A percentile compares a stretch with the other conserved stretches of the same genome.
Conservation (phyloP, 2,329 filamentous ascomycete species). For the Ophiostoma novo-ulmi region DNA sequence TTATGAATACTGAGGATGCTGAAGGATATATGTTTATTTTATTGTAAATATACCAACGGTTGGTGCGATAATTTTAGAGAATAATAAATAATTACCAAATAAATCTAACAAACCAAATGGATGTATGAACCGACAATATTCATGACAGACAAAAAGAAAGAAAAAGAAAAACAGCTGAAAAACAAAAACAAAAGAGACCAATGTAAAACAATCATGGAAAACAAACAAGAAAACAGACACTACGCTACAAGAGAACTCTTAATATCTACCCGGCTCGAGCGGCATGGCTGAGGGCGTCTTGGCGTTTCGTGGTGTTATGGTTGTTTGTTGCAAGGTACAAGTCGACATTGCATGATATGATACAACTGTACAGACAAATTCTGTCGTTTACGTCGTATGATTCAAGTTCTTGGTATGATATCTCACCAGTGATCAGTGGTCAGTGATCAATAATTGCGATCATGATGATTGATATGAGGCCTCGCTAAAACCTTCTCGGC, state of each 20-base stretch:
- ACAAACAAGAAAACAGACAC: not conserved
- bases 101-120: too few species aligned
- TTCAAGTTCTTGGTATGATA: not conserved
- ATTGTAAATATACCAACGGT: too few species aligned
- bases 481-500: not conserved
- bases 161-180: too few species aligned
- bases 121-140: too few species aligned
- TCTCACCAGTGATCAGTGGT: too few species aligned
- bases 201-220: not conserved
- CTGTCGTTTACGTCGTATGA: not conserved
- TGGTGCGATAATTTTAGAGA: too few species aligned
- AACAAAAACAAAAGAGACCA: not conserved
- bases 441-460: not conserved
- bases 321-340: slow-evolving; percentile 6
- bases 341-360: not conserved
- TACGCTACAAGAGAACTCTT: not conserved
- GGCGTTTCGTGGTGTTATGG: slow-evolving; percentile 2
- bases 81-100: too few species aligned
- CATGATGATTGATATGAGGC: not conserved
- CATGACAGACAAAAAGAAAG: too few species aligned
- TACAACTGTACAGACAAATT: not conserved
- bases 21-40: too few species aligned
- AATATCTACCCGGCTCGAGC: slow-evolving; percentile 7
- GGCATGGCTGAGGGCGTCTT: slow-evolving; percentile 7
- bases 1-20: not conserved